phyloP scores from a whole-genome alignment of 2,329 filamentous ascomycete species.

The Xylariaceae sp. region DNA sequence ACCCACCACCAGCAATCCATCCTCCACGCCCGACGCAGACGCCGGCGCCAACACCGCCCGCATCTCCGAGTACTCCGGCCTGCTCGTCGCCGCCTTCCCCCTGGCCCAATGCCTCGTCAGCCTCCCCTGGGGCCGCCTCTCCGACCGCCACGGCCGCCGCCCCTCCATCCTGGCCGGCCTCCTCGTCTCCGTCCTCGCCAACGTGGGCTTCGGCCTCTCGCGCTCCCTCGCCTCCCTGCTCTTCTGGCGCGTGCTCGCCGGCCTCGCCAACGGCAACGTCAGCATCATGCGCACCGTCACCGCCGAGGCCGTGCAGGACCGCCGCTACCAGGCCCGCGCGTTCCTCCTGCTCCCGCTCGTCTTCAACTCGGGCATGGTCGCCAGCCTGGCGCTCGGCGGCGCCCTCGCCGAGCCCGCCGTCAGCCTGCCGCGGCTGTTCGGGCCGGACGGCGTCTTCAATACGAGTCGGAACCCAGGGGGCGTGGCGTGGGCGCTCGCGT shows the following conservation, averaged over 20 bases:
- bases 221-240: constrained; percentile 54
- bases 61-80: constrained; percentile 64
- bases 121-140: constrained; percentile 63
- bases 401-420: constrained; percentile 38
- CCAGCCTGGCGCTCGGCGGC: constrained; percentile 39
- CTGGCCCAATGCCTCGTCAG: constrained; percentile 66
- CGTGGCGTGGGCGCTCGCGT: constrained; percentile 37
- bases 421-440: constrained; percentile 31
- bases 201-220: constrained; percentile 66
- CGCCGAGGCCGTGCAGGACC: constrained; percentile 66
- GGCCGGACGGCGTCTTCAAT: constrained; percentile 31
- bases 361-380: constrained; percentile 50
- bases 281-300: constrained; percentile 74
- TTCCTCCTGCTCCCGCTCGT: constrained; percentile 54
- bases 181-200: constrained; percentile 57
- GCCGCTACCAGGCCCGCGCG: constrained; percentile 50
- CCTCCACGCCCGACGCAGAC: constrained; percentile 28
- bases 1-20: constrained; percentile 27
- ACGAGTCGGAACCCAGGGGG: constrained; percentile 20
- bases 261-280: constrained; percentile 67
- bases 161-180: constrained; percentile 62
- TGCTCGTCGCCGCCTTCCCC: constrained; percentile 65
- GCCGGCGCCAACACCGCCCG: constrained; percentile 44
- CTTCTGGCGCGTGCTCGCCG: constrained; percentile 57
- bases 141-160: constrained; percentile 55